Base-by-base conservation (phyloP, 2,329 filamentous ascomycete species). In the Penicillium sp. region DNA sequence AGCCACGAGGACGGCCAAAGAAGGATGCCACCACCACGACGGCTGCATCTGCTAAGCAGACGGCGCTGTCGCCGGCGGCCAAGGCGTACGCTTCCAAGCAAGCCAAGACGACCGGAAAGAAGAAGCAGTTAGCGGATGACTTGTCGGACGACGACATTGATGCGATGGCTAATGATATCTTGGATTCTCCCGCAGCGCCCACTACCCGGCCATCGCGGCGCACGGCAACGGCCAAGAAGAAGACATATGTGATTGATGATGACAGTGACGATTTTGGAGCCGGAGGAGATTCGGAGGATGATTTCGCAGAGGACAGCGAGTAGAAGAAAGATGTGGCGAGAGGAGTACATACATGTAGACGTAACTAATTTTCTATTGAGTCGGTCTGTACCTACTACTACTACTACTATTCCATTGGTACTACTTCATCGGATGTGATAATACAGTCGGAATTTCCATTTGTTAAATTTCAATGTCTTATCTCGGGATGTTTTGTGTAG, bases 41-140 rank as follows among this genome's bases (percentile, higher is more conserved):
- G 19, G 44, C 65, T 7, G 58, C 66, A 33, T 55, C 65, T 0
- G n/a, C n/a, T n/a, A n/a, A n/a, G n/a, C n/a, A n/a, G n/a, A 62
- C 66, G 3, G 79, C 68, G 3, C 68, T 74, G 1, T 85, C 82
- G 3, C 84, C 84, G 3, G 83, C 84, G 6, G 83, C 84, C 3
- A 89, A 89, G 62, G 76, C 74, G 2, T 77, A 78, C 60, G 75
- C 74, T 17, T 69, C 71, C 3, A 77, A 76, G 61, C 71, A 75
- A 49, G 69, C 64, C 35, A 78, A 76, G 58, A 58, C 61, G 55
- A 70, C n/a, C n/a, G n/a, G 69, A 52, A 76, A 79, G 68, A 65
- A 71, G 48, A 66, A n/a, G n/a, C n/a, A n/a, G n/a, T n/a, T 73
- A 51, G 60, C 61, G 22, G 65, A 72, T 55, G 66, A 70, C 45